A percentile compares a stretch with the other conserved stretches of the same genome.
These are phyloP conservation scores for Galeopsis tetrahit DNA, from an alignment of 257 asterid species.

Conservation along the genomic window DNA sequence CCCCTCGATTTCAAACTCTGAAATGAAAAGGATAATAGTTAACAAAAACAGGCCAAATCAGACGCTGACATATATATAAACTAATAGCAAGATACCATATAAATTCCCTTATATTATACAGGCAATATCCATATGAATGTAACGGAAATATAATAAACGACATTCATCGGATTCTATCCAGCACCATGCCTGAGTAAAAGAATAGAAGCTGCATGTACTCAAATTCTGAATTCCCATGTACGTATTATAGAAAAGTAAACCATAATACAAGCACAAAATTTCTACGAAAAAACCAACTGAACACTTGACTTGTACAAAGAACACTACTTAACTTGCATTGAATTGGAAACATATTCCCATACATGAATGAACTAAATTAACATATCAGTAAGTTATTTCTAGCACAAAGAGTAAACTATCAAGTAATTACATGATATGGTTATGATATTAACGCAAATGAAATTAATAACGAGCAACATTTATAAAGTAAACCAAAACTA, in stretches of 20 bases:
- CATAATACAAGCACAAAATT: constrained; percentile 1
- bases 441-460: not conserved
- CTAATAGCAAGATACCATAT: not conserved
- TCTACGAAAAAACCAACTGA: not conserved
- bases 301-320: not conserved
- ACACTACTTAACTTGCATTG: not conserved
- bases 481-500: constrained; percentile 2
- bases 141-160: not conserved
- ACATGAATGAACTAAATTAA: not conserved
- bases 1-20: constrained; percentile 92
- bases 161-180: not conserved
- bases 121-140: not conserved
- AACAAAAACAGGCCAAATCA: constrained; percentile 18
- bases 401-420: not conserved
- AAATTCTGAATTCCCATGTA: not conserved
- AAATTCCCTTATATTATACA: not conserved
- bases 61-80: constrained; percentile 17
- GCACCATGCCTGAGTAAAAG: constrained; percentile 15
- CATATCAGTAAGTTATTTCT: not conserved
- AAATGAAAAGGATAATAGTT: constrained; percentile 24
- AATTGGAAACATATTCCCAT: not conserved
- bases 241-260: not conserved
- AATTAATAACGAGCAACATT: not conserved
- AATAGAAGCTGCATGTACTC: not conserved
- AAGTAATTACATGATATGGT: constrained; percentile 11